Evolutionary conservation across 2,329 filamentous ascomycete genomes (phyloP).

Genomic region (Zarea fungicola): DNA sequence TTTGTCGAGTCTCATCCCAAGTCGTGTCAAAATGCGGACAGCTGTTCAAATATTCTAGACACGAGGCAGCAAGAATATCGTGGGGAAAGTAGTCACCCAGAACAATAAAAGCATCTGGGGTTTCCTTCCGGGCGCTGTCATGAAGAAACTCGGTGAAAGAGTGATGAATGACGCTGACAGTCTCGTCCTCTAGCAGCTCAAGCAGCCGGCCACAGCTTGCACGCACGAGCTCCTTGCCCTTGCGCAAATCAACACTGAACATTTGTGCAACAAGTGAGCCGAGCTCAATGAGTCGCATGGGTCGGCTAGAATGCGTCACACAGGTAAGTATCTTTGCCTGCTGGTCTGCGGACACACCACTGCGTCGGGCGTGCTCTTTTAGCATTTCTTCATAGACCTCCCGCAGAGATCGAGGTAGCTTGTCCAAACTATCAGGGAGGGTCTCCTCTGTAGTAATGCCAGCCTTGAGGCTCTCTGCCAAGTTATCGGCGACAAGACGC

Average conservation of each 20-base stretch:
- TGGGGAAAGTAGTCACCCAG: neutral
- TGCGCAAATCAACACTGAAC: slow-evolving; percentile 11
- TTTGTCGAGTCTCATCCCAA: no score
- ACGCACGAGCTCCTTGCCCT: slow-evolving; percentile 30
- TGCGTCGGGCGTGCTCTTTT: slow-evolving; percentile 16
- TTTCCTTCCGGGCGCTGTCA: slow-evolving; percentile 18
- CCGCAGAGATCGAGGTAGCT: slow-evolving; percentile 3
- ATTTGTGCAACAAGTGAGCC: slow-evolving; percentile 19
- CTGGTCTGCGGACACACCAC: slow-evolving; percentile 22
- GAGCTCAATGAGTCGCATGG: slow-evolving; percentile 35
- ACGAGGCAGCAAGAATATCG: neutral
- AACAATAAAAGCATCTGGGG: slow-evolving; percentile 12
- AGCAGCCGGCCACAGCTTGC: slow-evolving; percentile 35
- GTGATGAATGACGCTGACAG: slow-evolving; percentile 40
- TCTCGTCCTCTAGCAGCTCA: slow-evolving; percentile 40
- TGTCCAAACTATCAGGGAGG: slow-evolving; percentile 14
- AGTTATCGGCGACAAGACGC: slow-evolving; percentile 8
- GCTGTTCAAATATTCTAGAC: slow-evolving; percentile 2
- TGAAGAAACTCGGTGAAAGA: slow-evolving; percentile 43
- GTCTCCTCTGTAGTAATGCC: slow-evolving; percentile 8
- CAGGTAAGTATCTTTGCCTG: slow-evolving; percentile 33
- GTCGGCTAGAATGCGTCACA: slow-evolving; percentile 34
- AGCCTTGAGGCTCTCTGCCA: slow-evolving; percentile 4
- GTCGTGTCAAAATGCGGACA: neutral
- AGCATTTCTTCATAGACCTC: slow-evolving; percentile 22